Evolutionary conservation across 805 yeast genomes (phyloP).

Genomic region (Dipodascus geniculatus): DNA sequence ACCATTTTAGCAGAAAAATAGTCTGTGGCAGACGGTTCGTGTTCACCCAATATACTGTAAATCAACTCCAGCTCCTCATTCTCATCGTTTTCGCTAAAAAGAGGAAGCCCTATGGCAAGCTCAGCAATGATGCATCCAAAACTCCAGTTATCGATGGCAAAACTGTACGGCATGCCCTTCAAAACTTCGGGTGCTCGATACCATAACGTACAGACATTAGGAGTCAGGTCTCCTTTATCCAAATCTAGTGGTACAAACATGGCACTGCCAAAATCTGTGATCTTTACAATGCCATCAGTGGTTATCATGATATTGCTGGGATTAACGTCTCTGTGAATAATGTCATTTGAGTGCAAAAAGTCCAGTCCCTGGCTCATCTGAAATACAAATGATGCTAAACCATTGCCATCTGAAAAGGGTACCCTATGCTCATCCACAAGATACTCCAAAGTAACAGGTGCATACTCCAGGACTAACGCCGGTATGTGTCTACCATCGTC

Average conservation of each 20-base stretch:
- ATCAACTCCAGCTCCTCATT: background rate
- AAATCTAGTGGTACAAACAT: background rate
- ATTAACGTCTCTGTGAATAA: conserved; percentile 80
- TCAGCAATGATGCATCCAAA: conserved; percentile 95
- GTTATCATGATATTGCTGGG: conserved; percentile 76
- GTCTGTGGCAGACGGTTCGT: background rate
- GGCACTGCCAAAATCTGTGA: conserved; percentile 69
- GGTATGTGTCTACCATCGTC: background rate
- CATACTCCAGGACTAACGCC: background rate
- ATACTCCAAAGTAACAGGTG: background rate
- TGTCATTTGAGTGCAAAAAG: conserved; percentile 84
- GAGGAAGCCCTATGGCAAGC: conserved; percentile 29
- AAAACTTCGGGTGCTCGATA: conserved; percentile 91
- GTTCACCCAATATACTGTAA: background rate
- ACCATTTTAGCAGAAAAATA: background rate
- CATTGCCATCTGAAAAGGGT: background rate
- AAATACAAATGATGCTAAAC: background rate
- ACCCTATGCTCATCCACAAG: background rate
- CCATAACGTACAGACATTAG: conserved; percentile 96
- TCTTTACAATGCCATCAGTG: conserved; percentile 59
- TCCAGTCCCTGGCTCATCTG: conserved; percentile 74
- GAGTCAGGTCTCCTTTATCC: conserved; percentile 48
- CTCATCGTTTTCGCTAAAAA: background rate
- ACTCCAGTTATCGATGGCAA: conserved; percentile 91
- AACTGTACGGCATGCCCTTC: conserved; percentile 83